Base-by-base conservation (phyloP, 805 yeast genomes). In the Saccharomycopsis babjevae region DNA sequence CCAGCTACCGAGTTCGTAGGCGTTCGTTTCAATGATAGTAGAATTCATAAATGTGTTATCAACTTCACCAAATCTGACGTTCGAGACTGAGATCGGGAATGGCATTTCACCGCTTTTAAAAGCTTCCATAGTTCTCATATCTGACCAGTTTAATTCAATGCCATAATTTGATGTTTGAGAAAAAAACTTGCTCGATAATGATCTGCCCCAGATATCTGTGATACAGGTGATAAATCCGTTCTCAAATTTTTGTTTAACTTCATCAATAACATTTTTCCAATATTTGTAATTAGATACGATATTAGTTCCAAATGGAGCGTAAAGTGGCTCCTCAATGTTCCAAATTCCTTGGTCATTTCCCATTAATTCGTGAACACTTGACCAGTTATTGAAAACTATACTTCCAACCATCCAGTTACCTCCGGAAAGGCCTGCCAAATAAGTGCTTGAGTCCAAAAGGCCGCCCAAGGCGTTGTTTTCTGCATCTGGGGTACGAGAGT, bases 1-100 rank as follows among this genome's bases (percentile, higher is more conserved):
- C 96, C 96, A 90, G 4, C 94, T 84, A 13, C 97, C 97, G 68
- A 90, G 73, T 69, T 86, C 88, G 67, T 74, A 85, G 11, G 96
- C 91, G 56, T 78, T 79, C 64, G 82, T 72, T 65, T 83, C 82
- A 64, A 84, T 80, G 58, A 78, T 79, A 1, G 96, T 88, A 7
- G 96, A 84, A 74, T 89, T 89, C n/a, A 25, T 20, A 55, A 20
- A 55, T 8, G 46, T 39, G 43, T 13, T 20, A 20, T 36, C 42
- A 8, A 18, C 64, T 36, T 68, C 57, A 10, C 71, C 64, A 59
- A 73, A 69, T 59, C 68, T 71, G 3, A 79, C 75, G 11, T 78
- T 78, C 15, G 73, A 76, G 68, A 71, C 78, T 67, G 72, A 66
- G 63, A 75, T 77, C 60, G 76, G 83, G 70, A 71, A 82, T 64